Evolutionary conservation across 306 rosid species (phyloP).

Genomic region (Echinosophora koreensis): DNA sequence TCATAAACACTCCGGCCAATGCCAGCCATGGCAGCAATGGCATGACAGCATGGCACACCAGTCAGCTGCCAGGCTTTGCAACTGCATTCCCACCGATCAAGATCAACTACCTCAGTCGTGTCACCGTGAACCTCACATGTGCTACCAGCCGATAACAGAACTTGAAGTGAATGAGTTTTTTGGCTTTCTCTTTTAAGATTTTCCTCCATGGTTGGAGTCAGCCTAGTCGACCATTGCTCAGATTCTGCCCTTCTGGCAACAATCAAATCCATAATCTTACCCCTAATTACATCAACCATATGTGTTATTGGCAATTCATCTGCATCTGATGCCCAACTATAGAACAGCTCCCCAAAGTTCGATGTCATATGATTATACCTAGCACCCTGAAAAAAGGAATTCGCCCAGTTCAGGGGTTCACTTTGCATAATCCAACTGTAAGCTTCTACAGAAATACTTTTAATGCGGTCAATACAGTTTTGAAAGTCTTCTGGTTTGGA

Average conservation of each 20-base stretch:
- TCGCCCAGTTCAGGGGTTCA: conserved; percentile 90
- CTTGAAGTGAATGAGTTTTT: conserved; percentile 63
- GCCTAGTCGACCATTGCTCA: conserved; percentile 76
- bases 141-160: conserved; percentile 64
- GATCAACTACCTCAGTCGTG: conserved; percentile 74
- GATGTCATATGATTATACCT: conserved; percentile 91
- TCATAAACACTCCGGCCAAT: conserved; percentile 75
- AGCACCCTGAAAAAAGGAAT: conserved; percentile 86
- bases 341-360: conserved; percentile 92
- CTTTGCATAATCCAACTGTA: conserved; percentile 84
- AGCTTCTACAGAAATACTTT: conserved; percentile 81
- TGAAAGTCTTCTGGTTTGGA: conserved; percentile 74
- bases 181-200: conserved; percentile 77
- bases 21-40: conserved; percentile 74
- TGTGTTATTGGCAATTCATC: conserved; percentile 94
- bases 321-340: conserved; percentile 89
- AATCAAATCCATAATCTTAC: conserved; percentile 85
- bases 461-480: conserved; percentile 75
- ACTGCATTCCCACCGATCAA: conserved; percentile 88
- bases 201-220: conserved; percentile 93
- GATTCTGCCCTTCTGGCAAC: conserved; percentile 67
- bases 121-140: conserved; percentile 91
- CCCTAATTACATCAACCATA: conserved; percentile 88
- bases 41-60: conserved; percentile 92
- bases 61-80: conserved; percentile 90